Percentiles rank a stretch among this genome's conserved stretches.
phyloP scores from a whole-genome alignment of 2,329 filamentous ascomycete genomes.

The Coniosporium tulheliwenetii region DNA sequence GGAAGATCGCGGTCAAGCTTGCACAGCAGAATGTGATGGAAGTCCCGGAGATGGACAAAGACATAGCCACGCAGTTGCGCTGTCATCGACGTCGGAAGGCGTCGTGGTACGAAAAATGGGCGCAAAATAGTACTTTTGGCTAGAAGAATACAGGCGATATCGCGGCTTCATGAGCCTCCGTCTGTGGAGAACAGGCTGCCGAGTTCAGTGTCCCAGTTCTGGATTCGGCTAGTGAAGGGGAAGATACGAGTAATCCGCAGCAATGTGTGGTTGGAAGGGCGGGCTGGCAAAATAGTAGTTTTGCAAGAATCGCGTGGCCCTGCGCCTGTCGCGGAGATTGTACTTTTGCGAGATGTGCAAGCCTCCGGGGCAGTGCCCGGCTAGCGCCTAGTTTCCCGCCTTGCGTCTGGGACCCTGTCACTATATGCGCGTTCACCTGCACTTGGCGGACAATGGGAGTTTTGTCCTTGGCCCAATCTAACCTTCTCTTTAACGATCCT shows the following conservation, averaged over 20 bases:
- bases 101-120: not conserved
- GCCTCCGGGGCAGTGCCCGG: not conserved
- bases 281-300: not conserved
- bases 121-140: not conserved
- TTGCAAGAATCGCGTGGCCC: not conserved
- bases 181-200: not conserved
- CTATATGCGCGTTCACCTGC: not conserved
- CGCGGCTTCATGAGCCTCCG: not conserved
- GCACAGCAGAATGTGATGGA: too few species aligned
- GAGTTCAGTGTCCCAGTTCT: not conserved
- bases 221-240: not conserved
- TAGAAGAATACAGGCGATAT: not conserved
- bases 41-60: too few species aligned
- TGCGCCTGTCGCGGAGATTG: not conserved
- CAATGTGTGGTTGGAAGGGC: not conserved
- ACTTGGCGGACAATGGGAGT: conserved; percentile 1
- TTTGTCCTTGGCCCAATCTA: conserved; percentile 1
- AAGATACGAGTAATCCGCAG: not conserved
- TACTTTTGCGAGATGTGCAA: not conserved
- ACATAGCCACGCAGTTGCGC: too few species aligned
- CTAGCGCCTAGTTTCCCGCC: not conserved
- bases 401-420: not conserved
- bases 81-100: not conserved
- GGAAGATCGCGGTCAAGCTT: too few species aligned
- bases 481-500: too few species aligned